Base-by-base conservation (phyloP, 352 stramenopile genomes). In the Pythium biforme region DNA sequence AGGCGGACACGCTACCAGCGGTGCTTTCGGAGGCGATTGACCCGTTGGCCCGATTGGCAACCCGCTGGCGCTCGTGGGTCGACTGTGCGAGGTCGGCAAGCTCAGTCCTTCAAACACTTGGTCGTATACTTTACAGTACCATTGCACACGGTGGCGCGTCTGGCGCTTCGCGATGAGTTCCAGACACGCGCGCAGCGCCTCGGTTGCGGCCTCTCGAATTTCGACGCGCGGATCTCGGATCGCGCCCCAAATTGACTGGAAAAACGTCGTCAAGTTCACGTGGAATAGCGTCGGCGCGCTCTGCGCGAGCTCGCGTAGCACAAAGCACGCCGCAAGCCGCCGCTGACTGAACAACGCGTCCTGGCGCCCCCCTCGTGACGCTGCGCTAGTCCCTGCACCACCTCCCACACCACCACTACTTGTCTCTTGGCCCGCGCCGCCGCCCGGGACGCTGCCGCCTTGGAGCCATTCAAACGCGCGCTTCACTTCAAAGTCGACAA, bases 401-500 rank as follows among this genome's bases (percentile, higher is more conserved):
- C 19, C 25, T n/a, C 37, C 22, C 7, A 23, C 26, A 14, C n/a
- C n/a, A n/a, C n/a, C n/a, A n/a, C n/a, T n/a, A n/a, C 39, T 41
- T 10, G 47, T 46, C 0, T 41, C 40, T 11, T 47, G 40, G 2
- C 40, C 43, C 0, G 15, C 51, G n/a, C 29, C 31, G 26, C 37
- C 62, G 6, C 19, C 43, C 12, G 48, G 43, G 26, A 26, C 48
- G 22, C 60, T 52, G 45, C 56, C 56, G n/a, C 62, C 62, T 25
- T 90, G 81, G 0, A 97, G 82, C 90, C 88, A 97, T 54, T 97
- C 88, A 46, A 97, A 92, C 12, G 89, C 89, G 45, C 90, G 78
- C 43, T 92, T 95, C 10, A 96, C 86, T 70, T 98, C 92, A 70
- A 97, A 96, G 59, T 97, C 91, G 27, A 98, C 86, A 72, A 94